Base-by-base conservation (phyloP, 2,329 filamentous ascomycete genomes). In the Diplodia sapinea region DNA sequence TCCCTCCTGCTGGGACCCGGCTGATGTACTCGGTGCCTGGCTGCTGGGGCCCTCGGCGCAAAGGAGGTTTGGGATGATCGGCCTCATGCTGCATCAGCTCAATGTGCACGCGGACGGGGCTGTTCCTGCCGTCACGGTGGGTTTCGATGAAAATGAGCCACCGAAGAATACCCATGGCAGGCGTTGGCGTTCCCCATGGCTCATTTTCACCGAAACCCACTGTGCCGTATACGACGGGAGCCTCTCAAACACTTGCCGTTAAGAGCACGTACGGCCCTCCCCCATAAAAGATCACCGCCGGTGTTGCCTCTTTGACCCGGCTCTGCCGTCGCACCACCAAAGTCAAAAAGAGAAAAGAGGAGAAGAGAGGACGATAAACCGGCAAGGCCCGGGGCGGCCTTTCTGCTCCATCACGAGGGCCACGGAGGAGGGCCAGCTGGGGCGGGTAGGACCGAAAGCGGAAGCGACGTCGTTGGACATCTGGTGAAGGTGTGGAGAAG, bases 231-330 rank as follows among this genome's bases (percentile, higher is more conserved):
- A 17, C 15, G 12, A 9, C 11, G 40, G 33, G 51, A 47, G 40
- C 40, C 40, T n/a, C 51, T 54, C 51, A 15, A 13, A 29, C 55
- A 17, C 36, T 15, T 43, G 55, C 38, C 55, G 55, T 29, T 23
- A 47, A 26, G 9, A 56, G 54, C n/a, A 56, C 8, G 20, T 17
- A 55, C 6, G 29, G 40, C 40, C 40, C 40, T 43, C 20, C 36
- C 47, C 59, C 59, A 63, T 51, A 63, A 63, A 63, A 63, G 59
- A 63, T 63, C 59, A 63, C 2, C 59, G n/a, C 9, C 59, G 29
- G 2, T 2, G 29, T 51, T 63, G 59, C 59, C 59, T 15, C 17
- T 51, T 51, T 26, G 12, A 33, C 12, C 11, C 29, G 3, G 13
- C 23, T 4, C n/a, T 51, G 33, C 47, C 50, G 59, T 63, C 59